Base-by-base conservation (phyloP, 2,329 filamentous ascomycete species). In the Fusarium caatingaense region DNA sequence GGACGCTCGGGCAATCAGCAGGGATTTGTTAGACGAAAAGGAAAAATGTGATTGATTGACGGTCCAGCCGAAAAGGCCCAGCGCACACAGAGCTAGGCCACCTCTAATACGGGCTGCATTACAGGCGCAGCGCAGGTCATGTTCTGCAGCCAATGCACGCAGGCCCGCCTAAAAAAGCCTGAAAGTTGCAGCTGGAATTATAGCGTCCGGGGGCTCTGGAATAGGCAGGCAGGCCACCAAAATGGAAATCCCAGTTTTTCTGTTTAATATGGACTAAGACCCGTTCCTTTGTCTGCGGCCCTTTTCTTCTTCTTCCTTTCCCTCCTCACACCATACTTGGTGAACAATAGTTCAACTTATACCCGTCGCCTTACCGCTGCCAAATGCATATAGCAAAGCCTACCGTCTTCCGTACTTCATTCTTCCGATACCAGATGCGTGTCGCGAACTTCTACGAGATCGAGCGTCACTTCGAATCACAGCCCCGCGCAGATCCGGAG, bases 381-480 rank as follows among this genome's bases (percentile, higher is more conserved):
- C 84, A 78, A 88, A 89, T 89, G 87, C 86, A 86, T 87, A 84
- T 81, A 82, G 81, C 83, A 82, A 80, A 80, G 76, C 78, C 80
- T 69, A 77, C 74, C 74, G 77, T 81, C 78, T 81, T 82, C 73
- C 80, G 70, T 74, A 73, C 83, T 72, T 83, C 83, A 74, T 84
- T 84, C 76, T 85, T 85, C 80, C 83, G 82, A 76, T 82, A 81
- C 84, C 86, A 88, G 85, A 89, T 89, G 87, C 85, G 84, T 79
- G 77, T 83, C 57, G 64, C 57, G 76, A 83, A 81, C 80, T 80
- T 82, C 78, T 82, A 84, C 77, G 80, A 83, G 77, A 80, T 82
- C 68, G 80, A 84, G 73, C 81, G 82, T 78, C 83, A 83, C 77
- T 81, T 83, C 77, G 80, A 85, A 72, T 83, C 82, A 73, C 81